Base-by-base conservation (phyloP, 2,329 filamentous ascomycete genomes). In the Aspergillus fijiensis region DNA sequence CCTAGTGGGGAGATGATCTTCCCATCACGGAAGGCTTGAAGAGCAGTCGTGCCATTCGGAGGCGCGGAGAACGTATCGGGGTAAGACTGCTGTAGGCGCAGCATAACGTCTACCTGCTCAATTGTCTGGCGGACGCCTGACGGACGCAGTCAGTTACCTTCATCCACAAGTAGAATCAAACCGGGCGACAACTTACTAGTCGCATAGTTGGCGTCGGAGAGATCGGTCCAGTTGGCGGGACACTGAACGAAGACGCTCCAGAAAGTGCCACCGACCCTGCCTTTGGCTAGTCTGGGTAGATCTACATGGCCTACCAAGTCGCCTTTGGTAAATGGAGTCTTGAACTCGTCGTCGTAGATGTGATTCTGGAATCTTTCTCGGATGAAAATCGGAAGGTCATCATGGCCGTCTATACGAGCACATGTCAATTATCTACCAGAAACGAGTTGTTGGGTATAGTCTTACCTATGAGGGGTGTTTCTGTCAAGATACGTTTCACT, bases 181-280 rank as follows among this genome's bases (percentile, higher is more conserved):
- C 12, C 14, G 33, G 14, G 11, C 21, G 14, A 49, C 27, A 5
- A 69, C 83, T 72, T 77, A 90, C 88, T 88, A 7, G 82, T 74
- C 5, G 84, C 85, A 70, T 93, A 93, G 69, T 87, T 89, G 56
- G 82, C 84, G 68, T 92, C 84, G 0, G 89, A 89, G 70, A 91
- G 92, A 74, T 96, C 87, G 4, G 83, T 83, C 51, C 85, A 86
- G 69, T 94, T 86, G 11, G 76, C 74, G 0, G 93, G 92, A 70
- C 93, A 97, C 0, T 85, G 85, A 47, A 89, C 86, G 69, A 84
- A 98, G 10, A 95, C 91, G 72, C 89, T 93, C 94, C 93, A 97
- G 74, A 97, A 97, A n/a, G 90, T 88, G 58, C 92, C 94, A 45
- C 92, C 92, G 4, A 75, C 69, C 31, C 68, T 67, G 63, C 93